These are phyloP conservation scores for Apiospora kogelbergensis DNA, from an alignment of 2,329 filamentous ascomycete species.

Conservation along the genomic window DNA sequence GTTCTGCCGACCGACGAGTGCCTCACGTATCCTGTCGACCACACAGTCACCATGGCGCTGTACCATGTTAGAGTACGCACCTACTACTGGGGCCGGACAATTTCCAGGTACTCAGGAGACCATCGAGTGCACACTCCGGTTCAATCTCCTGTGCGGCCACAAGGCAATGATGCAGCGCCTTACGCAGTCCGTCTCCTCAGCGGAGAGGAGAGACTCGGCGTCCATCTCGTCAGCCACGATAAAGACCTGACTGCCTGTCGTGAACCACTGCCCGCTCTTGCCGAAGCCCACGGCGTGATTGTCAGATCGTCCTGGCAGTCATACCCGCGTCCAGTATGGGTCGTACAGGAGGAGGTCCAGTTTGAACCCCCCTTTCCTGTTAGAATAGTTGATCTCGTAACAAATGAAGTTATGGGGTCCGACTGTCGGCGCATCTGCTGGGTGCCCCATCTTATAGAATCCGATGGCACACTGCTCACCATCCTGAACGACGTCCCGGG, in stretches of 20 bases:
- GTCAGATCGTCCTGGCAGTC: conserved; percentile 12
- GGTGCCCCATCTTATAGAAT: conserved; percentile 22
- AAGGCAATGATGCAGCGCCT: conserved; percentile 10
- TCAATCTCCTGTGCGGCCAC: conserved; percentile 22
- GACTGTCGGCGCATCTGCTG: conserved; percentile 24
- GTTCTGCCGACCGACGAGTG: not conserved
- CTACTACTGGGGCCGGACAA: conserved; percentile 18
- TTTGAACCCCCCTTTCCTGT: conserved; percentile 10
- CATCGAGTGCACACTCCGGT: conserved; percentile 15
- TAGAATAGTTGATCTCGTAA: conserved; percentile 21
- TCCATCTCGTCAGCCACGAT: conserved; percentile 16
- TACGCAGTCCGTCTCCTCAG: conserved; percentile 23
- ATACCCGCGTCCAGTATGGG: conserved; percentile 25
- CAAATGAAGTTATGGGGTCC: conserved; percentile 14
- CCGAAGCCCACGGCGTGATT: conserved; percentile 26
- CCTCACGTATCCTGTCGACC: not conserved
- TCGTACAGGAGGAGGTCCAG: conserved; percentile 8
- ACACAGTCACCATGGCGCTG: conserved; percentile 1
- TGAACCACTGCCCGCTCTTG: conserved; percentile 12
- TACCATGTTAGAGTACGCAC: conserved; percentile 24
- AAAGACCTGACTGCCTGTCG: conserved; percentile 19
- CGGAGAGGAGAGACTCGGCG: conserved; percentile 20
- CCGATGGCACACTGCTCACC: conserved; percentile 23
- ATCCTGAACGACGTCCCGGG: conserved; percentile 21
- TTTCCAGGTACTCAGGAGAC: not conserved